Conservation (phyloP, 176 grass and related monocot species). For the sorghum (Sorghum bicolor) region DNA sequence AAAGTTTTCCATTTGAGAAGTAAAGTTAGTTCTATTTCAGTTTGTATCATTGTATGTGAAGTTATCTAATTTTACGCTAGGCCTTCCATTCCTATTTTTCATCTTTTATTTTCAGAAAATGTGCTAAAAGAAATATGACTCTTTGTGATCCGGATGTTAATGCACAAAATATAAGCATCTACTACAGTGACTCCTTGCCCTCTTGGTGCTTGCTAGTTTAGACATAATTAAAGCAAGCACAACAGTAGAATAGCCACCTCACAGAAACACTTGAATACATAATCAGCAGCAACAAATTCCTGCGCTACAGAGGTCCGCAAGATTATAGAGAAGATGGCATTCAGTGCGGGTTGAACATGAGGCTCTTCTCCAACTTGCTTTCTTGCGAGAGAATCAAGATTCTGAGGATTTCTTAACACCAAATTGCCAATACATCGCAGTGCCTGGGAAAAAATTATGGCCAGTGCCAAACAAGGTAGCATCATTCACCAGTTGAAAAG, state of each 20-base stretch:
- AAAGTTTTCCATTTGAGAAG: not conserved
- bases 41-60: not conserved
- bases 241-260: constrained; percentile 55
- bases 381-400: constrained; percentile 70
- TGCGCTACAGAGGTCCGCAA: constrained; percentile 71
- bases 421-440: constrained; percentile 87
- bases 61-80: not conserved
- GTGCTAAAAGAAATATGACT: not conserved
- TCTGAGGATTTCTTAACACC: constrained; percentile 82
- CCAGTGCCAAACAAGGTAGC: constrained; percentile 5
- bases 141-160: constrained; percentile 4
- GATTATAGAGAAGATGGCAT: constrained; percentile 81
- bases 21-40: not conserved
- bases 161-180: not conserved
- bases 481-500: not conserved
- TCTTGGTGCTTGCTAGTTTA: constrained; percentile 2
- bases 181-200: not conserved
- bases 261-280: constrained; percentile 93
- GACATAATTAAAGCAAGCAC: not conserved
- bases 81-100: not conserved
- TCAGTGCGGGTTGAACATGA: constrained; percentile 82
- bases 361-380: constrained; percentile 96
- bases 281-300: constrained; percentile 93
- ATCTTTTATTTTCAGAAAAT: not conserved
- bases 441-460: constrained; percentile 55